Base-by-base conservation (phyloP, 2,329 filamentous ascomycete species). In the Aspergillus versicolor region DNA sequence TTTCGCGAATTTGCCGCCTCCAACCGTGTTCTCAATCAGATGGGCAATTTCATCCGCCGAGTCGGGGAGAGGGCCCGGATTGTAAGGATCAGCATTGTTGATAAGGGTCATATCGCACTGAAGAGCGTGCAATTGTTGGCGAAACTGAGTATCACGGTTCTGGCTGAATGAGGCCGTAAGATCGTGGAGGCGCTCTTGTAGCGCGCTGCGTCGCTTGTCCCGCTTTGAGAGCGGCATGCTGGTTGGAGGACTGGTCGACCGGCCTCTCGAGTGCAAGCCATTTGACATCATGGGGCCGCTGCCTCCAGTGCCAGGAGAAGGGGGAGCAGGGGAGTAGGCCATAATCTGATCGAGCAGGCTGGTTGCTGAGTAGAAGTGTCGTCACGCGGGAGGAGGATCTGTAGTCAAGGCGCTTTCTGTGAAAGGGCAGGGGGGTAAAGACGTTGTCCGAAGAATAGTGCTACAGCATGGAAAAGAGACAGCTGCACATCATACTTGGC, bases 21-120 rank as follows among this genome's bases (percentile, higher is more conserved):
- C 80, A 38, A 79, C 77, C 55, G 84, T 80, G 57, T 82, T 78
- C 60, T 81, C 79, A 57, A 85, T 84, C 67, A 88, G 76, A 64
- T 86, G 84, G 51, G 82, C 80, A 61, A 92, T 86, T 56, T 89
- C 84, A 61, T 91, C 88, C 46, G 81, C 78, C 21, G 76, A 77
- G 62, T 88, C 85, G 13, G 84, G 83, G 54, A 96, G 81, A 48
- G 90, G 86, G 59, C 85, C 84, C 59, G 86, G 81, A 52, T 82
- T 81, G 72, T 96, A 95, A 1, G 90, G 89, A 68, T 96, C 89
- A 52, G 94, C 90, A 65, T 90, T 87, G 73, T 91, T 87, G 63
- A 96, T 91, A 45, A 96, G 82, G 57, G 85, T 90, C 76, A 92
- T 92, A 73, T 96, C 92, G 63, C 91, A 87, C 76, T 97, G 92